phyloP scores from a whole-genome alignment of 768 basidiomycete species.

The Neoboletus magnificus region DNA sequence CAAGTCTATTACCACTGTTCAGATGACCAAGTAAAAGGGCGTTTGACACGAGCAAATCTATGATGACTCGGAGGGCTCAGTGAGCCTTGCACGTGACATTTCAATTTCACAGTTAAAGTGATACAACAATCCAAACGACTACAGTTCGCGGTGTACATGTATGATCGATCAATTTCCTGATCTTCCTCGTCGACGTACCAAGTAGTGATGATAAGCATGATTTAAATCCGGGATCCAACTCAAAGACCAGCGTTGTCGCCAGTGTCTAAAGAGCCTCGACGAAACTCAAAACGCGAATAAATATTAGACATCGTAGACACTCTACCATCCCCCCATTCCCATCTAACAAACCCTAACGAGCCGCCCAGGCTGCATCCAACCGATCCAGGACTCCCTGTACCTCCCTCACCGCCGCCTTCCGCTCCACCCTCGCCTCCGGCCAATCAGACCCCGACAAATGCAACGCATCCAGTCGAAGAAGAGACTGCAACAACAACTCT shows the following conservation, averaged over 20 bases:
- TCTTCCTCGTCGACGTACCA: neutral
- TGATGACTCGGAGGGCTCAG: neutral
- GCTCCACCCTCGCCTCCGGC: conserved; percentile 70
- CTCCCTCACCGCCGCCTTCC: conserved; percentile 84
- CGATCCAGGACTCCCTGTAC: conserved; percentile 81
- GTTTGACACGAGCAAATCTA: neutral
- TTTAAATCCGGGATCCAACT: neutral
- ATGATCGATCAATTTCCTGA: neutral
- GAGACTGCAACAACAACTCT: conserved; percentile 82
- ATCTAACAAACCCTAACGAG: conserved; percentile 10
- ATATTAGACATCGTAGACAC: neutral
- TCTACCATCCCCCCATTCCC: neutral
- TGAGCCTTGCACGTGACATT: neutral
- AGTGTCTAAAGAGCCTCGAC: neutral
- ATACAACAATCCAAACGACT: too few relatives aligned
- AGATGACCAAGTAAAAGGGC: neutral
- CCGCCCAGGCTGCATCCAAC: conserved; percentile 69
- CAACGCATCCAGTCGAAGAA: conserved; percentile 84
- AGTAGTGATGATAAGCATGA: neutral
- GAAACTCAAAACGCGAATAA: neutral
- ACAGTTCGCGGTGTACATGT: too few relatives aligned
- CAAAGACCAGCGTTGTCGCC: neutral
- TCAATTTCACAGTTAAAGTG: neutral
- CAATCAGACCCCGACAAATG: conserved; percentile 63
- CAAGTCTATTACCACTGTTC: neutral